Evolutionary conservation across 139 green algal species (phyloP), one percentile per base, ranked within the genome.

Genomic region (Astrephomene gubernaculifera): DNA sequence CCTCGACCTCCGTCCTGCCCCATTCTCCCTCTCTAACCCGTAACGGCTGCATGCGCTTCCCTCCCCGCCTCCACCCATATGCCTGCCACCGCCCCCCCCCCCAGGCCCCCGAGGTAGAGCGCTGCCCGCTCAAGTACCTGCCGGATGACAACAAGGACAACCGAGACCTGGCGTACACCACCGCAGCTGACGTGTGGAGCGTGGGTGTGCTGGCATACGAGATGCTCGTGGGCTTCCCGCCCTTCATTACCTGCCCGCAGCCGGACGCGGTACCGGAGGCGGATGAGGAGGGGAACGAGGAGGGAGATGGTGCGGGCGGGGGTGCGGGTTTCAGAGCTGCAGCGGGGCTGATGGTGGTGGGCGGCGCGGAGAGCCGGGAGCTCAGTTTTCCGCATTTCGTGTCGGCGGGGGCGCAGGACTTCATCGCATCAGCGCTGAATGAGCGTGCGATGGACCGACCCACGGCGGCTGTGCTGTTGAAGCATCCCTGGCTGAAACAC

Each of bases 131-230:
- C 53, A 92, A 92, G 68, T 31, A 31, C 17, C 27, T 41, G 10
- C 88, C 88, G 36, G 6, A 85, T 35, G 83, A 91, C 31, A 89
- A 89, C 84, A 91, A 91, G 71, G 71, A 88, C 53, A 31, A 49
- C 36, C 27, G 44, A 29, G 0, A 54, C 7, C 84, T 89, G 17
- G 67, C 67, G 36, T 86, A 86, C 67, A 60, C 67, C 80, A 79
- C 80, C 38, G 65, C 68, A n/a, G 86, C 69, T 27, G 87, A 90
- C 84, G 41, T 88, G 4, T 90, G 82, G 81, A 45, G 44, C 44
- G 81, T 83, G 14, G 87, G 87, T 24, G 36, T 90, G 29, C 82
- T 90, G 12, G 73, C 87, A 2, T 90, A 80, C 36, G 87, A 90
- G 82, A 43, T 88, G 72, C 83, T 88, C 31, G 43, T 74, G 22